Evolutionary conservation across 345 rosid genomes (phyloP).

Genomic region (Salix caprea): DNA sequence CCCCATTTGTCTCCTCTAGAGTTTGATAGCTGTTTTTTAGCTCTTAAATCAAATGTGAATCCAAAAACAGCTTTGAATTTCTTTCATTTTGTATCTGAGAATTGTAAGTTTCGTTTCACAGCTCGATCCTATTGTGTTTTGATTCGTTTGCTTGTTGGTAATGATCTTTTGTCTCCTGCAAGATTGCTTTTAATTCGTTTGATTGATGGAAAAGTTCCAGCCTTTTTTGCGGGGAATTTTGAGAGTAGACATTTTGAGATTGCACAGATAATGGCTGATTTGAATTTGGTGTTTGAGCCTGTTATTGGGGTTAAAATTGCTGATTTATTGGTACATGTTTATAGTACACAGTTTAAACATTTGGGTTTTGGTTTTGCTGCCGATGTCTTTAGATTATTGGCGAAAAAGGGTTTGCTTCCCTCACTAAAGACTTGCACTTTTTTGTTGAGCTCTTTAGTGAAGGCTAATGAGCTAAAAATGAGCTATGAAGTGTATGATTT

Average conservation of each 20-base stretch:
- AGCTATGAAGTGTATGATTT: slow-evolving; percentile 47
- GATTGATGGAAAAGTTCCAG: slow-evolving; percentile 52
- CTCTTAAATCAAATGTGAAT: slow-evolving; percentile 42
- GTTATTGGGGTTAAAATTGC: slow-evolving; percentile 26
- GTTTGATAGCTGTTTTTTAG: slow-evolving; percentile 46
- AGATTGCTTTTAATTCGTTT: slow-evolving; percentile 56
- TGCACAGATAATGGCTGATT: slow-evolving; percentile 42
- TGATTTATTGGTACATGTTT: slow-evolving; percentile 63
- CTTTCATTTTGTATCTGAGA: slow-evolving; percentile 53
- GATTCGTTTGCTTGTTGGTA: slow-evolving; percentile 47
- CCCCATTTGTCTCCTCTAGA: slow-evolving; percentile 47
- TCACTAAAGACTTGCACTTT: slow-evolving; percentile 56
- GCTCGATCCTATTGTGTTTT: slow-evolving; percentile 61
- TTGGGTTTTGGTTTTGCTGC: slow-evolving; percentile 43
- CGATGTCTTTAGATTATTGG: slow-evolving; percentile 47
- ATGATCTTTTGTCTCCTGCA: slow-evolving; percentile 47
- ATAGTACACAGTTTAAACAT: slow-evolving; percentile 53
- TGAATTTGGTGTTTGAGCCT: slow-evolving; percentile 29
- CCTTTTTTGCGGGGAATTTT: slow-evolving; percentile 14
- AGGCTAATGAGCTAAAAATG: slow-evolving; percentile 48
- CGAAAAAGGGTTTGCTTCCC: slow-evolving; percentile 49
- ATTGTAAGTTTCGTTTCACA: slow-evolving; percentile 55
- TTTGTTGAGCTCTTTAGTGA: slow-evolving; percentile 58
- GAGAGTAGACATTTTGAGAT: slow-evolving; percentile 35
- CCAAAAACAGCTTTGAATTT: slow-evolving; percentile 58